Conservation (phyloP, 441 rosid genomes). For the Populus hybrid region DNA sequence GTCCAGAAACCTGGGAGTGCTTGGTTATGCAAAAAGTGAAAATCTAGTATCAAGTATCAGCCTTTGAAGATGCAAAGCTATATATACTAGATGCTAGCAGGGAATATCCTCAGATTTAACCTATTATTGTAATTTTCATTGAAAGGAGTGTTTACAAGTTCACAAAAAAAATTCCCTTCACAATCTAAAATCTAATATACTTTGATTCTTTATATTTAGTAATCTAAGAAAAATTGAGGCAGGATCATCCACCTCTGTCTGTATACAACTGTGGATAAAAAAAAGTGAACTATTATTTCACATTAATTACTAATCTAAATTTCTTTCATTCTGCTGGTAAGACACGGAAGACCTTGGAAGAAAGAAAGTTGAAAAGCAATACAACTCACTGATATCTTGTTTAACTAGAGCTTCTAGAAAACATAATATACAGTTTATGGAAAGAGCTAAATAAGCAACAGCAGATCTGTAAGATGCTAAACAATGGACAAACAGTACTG, state of each 20-base stretch:
- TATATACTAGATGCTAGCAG: not conserved
- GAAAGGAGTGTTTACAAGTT: not conserved
- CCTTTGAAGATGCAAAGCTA: not conserved
- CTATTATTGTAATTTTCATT: not conserved
- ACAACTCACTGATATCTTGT: not conserved
- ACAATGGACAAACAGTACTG: not conserved
- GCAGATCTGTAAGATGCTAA: not conserved
- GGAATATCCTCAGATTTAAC: not conserved
- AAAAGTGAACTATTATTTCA: not conserved
- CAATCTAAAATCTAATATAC: not conserved
- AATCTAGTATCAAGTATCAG: not conserved
- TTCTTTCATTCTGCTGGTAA: no score
- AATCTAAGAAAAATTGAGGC: not conserved
- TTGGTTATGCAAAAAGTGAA: not conserved
- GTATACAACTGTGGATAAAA: not conserved
- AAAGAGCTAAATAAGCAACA: no score
- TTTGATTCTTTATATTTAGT: not conserved
- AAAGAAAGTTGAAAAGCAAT: not conserved
- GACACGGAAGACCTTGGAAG: not conserved
- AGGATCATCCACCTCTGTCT: not conserved
- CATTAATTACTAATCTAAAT: not conserved
- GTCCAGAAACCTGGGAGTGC: not conserved
- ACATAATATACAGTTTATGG: no score
- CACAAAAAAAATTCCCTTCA: not conserved
- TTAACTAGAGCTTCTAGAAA: not conserved